Base-by-base conservation (phyloP, 148 eudicot genomes). In the Rhododendron henanense region DNA sequence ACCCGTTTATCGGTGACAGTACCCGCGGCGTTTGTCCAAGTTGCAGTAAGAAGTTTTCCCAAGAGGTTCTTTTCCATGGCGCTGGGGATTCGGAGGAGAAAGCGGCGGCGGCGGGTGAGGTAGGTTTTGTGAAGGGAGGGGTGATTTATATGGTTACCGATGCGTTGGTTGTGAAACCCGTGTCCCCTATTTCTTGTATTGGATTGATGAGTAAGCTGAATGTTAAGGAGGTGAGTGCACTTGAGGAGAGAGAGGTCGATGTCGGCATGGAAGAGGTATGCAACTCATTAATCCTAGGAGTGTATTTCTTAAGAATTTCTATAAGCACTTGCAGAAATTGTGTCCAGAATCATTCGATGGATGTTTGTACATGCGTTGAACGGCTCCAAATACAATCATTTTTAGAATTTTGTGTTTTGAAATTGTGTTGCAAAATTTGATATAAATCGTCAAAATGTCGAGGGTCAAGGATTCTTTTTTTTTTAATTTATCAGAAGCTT, bases 141-240 rank as follows among this genome's bases (percentile, higher is more conserved):
- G 88, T 86, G 33, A 86, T 87, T n/a, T 90, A 86, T 63, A 89
- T 86, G 89, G 75, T 91, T 4, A 88, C 81, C 87, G 91, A 89
- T 84, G 82, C 89, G 51, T 45, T 89, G 81, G 83, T 75, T 6
- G 88, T 89, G 11, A 86, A 10, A 39, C 92, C 92, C 1, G 67
- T 87, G 84, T 90, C 92, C 1, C 82, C 85, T 4, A 81, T 85
- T 5, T 87, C 92, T 23, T 31, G 31, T 4, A 74, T 33, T 28
- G 35, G 50, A 0, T 3, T 9, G 44, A 31, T 74, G 50, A 44
- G 3, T 25, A 83, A 83, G 10, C 50, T 51, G 18, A 74, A 84
- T 5, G 31, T 84, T 3, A 74, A 50, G 57, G 45, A 84, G 0
- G 10, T 74, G 10, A 69, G 80, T 6, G 63, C 78, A 5, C n/a